A percentile compares a stretch with the other conserved stretches of the same genome.
Conservation (phyloP, 2,329 filamentous ascomycete species). For the Epichloe coenophiala region DNA sequence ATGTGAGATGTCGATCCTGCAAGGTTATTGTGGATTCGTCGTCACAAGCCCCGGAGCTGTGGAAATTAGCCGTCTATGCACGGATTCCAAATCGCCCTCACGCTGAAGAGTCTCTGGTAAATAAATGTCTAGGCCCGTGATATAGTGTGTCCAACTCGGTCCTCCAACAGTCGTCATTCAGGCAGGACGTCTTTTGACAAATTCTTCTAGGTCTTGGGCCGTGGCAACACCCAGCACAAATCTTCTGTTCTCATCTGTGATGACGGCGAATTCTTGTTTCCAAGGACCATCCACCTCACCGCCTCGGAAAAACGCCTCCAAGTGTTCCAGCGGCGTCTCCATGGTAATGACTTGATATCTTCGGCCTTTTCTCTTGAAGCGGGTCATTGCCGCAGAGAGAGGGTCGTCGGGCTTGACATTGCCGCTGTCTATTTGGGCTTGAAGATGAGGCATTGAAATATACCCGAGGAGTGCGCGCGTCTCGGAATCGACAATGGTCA, state of each 20-base stretch:
- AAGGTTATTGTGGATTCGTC: no score
- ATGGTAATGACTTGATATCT: slow-evolving; percentile 86
- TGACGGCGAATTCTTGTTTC: slow-evolving; percentile 78
- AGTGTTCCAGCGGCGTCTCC: slow-evolving; percentile 81
- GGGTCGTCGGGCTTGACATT: slow-evolving; percentile 60
- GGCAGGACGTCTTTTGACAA: slow-evolving; percentile 79
- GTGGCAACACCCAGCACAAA: slow-evolving; percentile 94
- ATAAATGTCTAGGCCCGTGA: not conserved
- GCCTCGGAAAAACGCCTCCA: slow-evolving; percentile 81
- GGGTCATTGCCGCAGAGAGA: slow-evolving; percentile 77
- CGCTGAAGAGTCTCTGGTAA: not conserved
- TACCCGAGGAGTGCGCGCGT: slow-evolving; percentile 85
- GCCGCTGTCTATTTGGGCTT: slow-evolving; percentile 61
- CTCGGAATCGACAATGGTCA: slow-evolving; percentile 66
- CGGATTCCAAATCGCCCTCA: not conserved
- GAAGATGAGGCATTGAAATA: slow-evolving; percentile 76
- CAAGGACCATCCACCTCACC: slow-evolving; percentile 38
- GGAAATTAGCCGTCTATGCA: not conserved
- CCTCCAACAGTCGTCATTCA: slow-evolving; percentile 12
- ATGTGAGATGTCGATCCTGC: no score
- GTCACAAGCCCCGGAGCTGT: not conserved
- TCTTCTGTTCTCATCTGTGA: slow-evolving; percentile 75
- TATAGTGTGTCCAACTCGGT: slow-evolving; percentile 15
- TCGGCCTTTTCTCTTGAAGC: slow-evolving; percentile 64
- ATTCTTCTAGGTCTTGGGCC: slow-evolving; percentile 75